Conservation (phyloP, 108 stramenopile species). For the Stephanodiscus minutulus region DNA sequence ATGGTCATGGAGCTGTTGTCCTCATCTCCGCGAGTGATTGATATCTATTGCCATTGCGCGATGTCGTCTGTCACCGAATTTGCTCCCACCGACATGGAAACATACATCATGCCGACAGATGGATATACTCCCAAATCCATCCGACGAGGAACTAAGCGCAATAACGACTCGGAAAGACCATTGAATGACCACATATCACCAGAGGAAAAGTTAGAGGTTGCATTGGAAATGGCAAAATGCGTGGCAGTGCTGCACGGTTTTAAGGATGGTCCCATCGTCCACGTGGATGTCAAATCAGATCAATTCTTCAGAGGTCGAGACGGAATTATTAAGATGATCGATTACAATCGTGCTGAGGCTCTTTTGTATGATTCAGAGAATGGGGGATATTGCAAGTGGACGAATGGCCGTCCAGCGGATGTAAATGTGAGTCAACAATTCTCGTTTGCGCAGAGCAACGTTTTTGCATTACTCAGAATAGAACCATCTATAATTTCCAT, state of each 20-base stretch:
- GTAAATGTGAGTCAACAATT: constrained; percentile 16
- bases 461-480: neutral
- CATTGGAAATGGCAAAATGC: constrained; percentile 34
- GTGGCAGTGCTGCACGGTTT: constrained; percentile 73
- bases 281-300: constrained; percentile 68
- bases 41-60: constrained; percentile 82
- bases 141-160: constrained; percentile 5
- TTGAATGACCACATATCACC: constrained; percentile 54
- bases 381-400: constrained; percentile 65
- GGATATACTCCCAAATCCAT: constrained; percentile 29
- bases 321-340: constrained; percentile 67
- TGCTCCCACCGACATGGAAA: constrained; percentile 54
- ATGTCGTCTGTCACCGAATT: constrained; percentile 55
- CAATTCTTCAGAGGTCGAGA: constrained; percentile 64
- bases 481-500: neutral
- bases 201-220: constrained; percentile 62
- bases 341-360: constrained; percentile 83
- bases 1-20: constrained; percentile 77
- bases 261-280: constrained; percentile 59
- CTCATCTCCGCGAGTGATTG: constrained; percentile 57
- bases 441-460: neutral
- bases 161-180: constrained; percentile 12
- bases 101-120: constrained; percentile 42
- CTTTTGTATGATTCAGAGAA: constrained; percentile 57
- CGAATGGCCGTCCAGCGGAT: constrained; percentile 45